Evolutionary conservation across 345 rosid genomes (phyloP).

Genomic region (Camelina hispida): DNA sequence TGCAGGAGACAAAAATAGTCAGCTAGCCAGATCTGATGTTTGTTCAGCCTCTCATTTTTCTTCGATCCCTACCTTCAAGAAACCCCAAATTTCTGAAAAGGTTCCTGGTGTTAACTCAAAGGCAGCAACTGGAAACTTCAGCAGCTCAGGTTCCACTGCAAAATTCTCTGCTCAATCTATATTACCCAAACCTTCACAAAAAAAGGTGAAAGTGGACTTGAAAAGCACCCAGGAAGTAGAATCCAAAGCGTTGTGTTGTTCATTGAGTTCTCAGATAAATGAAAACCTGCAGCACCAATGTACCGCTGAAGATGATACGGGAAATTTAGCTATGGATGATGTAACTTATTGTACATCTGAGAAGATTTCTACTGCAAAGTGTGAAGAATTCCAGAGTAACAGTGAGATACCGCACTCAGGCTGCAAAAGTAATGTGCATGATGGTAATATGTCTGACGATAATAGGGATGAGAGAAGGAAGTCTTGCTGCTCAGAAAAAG

Average conservation of each 20-base stretch:
- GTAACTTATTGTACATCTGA: conserved; percentile 34
- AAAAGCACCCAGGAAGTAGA: conserved; percentile 40
- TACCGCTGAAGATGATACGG: conserved; percentile 36
- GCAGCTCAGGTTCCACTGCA: conserved; percentile 28
- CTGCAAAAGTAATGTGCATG: conserved; percentile 31
- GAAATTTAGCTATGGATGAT: conserved; percentile 33
- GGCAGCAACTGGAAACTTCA: conserved; percentile 36
- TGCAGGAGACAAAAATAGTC: conserved; percentile 47
- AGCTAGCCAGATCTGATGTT: conserved; percentile 45
- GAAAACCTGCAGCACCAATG: conserved; percentile 44
- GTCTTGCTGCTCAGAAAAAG: conserved; percentile 31
- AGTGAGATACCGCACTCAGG: conserved; percentile 39
- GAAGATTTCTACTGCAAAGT: conserved; percentile 37
- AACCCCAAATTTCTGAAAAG: conserved; percentile 43
- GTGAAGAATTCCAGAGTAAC: conserved; percentile 36
- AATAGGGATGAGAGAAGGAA: conserved; percentile 32
- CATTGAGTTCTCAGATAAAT: conserved; percentile 38
- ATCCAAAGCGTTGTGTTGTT: conserved; percentile 30
- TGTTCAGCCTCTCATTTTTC: conserved; percentile 42
- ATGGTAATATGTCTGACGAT: conserved; percentile 30
- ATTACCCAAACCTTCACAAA: conserved; percentile 33
- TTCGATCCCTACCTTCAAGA: conserved; percentile 46
- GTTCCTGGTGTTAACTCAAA: conserved; percentile 32
- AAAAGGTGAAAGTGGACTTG: conserved; percentile 42
- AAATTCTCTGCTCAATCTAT: conserved; percentile 42